Evolutionary conservation across 306 rosid genomes (phyloP).

Genomic region (Vigna nakashimae): DNA sequence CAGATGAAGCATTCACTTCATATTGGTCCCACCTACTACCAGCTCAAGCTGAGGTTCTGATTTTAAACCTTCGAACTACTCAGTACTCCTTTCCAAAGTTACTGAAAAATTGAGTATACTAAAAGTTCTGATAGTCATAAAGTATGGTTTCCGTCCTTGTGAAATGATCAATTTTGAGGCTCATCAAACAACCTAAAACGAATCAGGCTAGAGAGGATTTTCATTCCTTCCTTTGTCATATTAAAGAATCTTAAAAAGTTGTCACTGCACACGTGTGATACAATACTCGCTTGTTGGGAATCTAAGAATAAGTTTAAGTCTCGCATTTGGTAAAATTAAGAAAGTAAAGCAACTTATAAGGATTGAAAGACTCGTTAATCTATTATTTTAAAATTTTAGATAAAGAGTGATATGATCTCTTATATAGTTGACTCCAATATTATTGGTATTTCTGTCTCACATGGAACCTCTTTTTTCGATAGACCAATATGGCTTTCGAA

Average conservation of each 20-base stretch:
- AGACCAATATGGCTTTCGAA: conserved; percentile 41
- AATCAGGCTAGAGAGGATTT: conserved; percentile 58
- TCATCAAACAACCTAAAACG: conserved; percentile 47
- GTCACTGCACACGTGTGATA: conserved; percentile 66
- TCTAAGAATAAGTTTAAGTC: too few species aligned
- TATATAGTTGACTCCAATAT: too few species aligned
- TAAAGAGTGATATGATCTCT: too few species aligned
- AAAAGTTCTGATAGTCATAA: conserved; percentile 55
- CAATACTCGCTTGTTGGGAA: background rate
- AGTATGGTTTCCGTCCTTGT: conserved; percentile 43
- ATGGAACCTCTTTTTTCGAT: too few species aligned
- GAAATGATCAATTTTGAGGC: conserved; percentile 43
- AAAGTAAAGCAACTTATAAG: too few species aligned
- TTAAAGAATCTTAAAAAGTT: conserved; percentile 54
- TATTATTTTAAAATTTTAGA: too few species aligned
- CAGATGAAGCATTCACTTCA: conserved; percentile 54
- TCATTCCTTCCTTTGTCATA: conserved; percentile 43
- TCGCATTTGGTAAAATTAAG: too few species aligned
- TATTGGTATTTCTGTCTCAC: too few species aligned
- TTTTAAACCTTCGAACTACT: conserved; percentile 52
- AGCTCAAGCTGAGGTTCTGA: conserved; percentile 51
- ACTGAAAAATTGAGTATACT: conserved; percentile 51
- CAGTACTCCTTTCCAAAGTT: conserved; percentile 45
- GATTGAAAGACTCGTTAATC: too few species aligned
- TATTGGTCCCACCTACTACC: conserved; percentile 41